Evolutionary conservation across 345 rosid species (phyloP), one percentile per base, ranked within the genome.

Genomic region (Aethionema arabicum): DNA sequence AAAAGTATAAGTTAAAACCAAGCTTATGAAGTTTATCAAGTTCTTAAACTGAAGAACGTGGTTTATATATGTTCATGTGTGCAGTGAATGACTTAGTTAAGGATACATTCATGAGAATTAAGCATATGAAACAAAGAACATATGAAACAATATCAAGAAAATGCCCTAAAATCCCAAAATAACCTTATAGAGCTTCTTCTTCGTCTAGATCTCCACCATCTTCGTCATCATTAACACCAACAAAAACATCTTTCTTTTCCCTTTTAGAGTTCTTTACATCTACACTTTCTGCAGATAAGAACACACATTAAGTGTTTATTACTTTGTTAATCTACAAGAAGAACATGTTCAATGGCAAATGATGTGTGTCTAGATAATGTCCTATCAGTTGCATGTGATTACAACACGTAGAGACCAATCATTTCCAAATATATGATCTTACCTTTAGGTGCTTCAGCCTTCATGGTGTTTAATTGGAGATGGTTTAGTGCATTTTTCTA

Each of bases 201-300:
- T 64, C 83, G 76, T 85, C 95, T 40, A 80, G 52, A 60, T 85
- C 84, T 63, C 87, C 99, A 65, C 81, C 88, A 67, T 78, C 83
- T 45, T 77, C 87, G 41, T 80, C 82, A 56, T 70, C 65, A 4
- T 50, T 56, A 49, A 68, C 77, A 32, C 75, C 84, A 51, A 76
- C 72, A 52, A 83, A 84, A 36, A 75, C 85, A 54, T 54, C 85
- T 76, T 80, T 77, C 9, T 59, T 73, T 65, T 47, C 32, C 15
- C 43, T 68, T 39, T 66, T 73, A 41, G 47, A 47, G 59, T 69
- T 76, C n/a, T 71, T 84, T 58, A 41, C 77, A 8, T 79, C 79
- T 56, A 75, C 82, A 45, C 76, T 62, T 3, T 46, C 80, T 72
- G 43, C 52, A 70, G 43, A 56, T 45, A 37, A 21, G 31, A 65